Evolutionary conservation across 75 land plant species (phyloP), one percentile per base, ranked within the genome.

Genomic region (Adiantum capillusveneris): DNA sequence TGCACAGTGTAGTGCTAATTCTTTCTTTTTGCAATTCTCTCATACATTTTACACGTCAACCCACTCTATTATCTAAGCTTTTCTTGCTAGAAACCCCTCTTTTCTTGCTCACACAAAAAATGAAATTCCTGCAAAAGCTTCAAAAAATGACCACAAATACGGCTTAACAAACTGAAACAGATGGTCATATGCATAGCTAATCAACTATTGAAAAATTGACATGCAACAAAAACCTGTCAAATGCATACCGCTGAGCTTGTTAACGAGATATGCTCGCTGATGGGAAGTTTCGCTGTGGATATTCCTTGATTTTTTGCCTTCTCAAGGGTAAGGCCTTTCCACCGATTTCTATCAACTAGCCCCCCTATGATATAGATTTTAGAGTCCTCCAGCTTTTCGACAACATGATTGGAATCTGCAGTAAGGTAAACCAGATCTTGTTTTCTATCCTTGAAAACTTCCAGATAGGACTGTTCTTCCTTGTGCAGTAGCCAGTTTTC

Each of bases 331-430:
- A 90, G 56, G 22, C 96, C 87, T 71, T 94, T 94, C 81, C 80
- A 83, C 22, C 87, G 63, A 34, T 86, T 94, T 18, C 88, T 71
- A 63, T 94, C 98, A 50, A 94, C 98, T 43, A 94, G 66, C 0
- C 98, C 98, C 29, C 96, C 98, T 60, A 93, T 69, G 34, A 93
- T 77, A 53, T 93, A 93, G 30, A 93, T 75, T 67, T 83, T 85
- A 12, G 70, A 81, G n/a, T 57, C 62, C 53, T 93, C 90, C 21
- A 93, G 74, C 22, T 80, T 79, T 55, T 88, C 83, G 39, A 93
- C 56, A 29, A 81, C 55, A 25, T 64, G 68, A 51, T 83, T 96
- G 6, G 98, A 72, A 63, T 93, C 98, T 21, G 98, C 90, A 41
- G 98, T 93, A 27, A 93, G 83, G 65, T 93, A 93, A 29, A 93